phyloP scores from a whole-genome alignment of 495 filamentous ascomycete genomes.

The Penicillium daleae region DNA sequence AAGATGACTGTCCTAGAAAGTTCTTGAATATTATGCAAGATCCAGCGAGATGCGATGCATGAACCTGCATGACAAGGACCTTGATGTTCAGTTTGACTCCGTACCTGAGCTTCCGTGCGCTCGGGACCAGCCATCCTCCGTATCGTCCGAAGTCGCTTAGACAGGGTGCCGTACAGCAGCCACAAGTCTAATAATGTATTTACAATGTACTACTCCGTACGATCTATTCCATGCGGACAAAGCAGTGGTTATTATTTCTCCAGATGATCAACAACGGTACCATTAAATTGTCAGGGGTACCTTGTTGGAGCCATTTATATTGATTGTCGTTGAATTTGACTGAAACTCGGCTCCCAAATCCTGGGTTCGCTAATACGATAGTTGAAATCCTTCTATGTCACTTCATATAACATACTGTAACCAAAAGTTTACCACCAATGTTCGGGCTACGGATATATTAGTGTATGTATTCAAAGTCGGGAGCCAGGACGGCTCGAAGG shows the following conservation, averaged over 20 bases:
- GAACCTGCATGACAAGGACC: background rate
- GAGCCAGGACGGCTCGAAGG: background rate
- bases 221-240: background rate
- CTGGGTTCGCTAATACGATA: background rate
- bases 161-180: too few relatives aligned
- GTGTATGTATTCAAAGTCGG: background rate
- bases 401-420: too few relatives aligned
- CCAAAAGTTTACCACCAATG: too few relatives aligned
- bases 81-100: background rate
- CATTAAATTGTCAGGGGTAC: background rate
- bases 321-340: background rate
- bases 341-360: background rate
- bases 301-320: background rate
- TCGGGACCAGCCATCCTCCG: background rate
- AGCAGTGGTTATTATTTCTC: background rate
- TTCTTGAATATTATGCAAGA: conserved; percentile 5
- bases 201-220: background rate
- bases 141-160: background rate
- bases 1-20: background rate
- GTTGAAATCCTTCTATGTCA: background rate
- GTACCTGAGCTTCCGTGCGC: conserved; percentile 1
- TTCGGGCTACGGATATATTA: background rate
- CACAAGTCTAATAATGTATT: too few relatives aligned
- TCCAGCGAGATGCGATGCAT: background rate
- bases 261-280: background rate